These are phyloP conservation scores for Tulasnella sp. DNA, from an alignment of 768 basidiomycete genomes.

Conservation along the genomic window DNA sequence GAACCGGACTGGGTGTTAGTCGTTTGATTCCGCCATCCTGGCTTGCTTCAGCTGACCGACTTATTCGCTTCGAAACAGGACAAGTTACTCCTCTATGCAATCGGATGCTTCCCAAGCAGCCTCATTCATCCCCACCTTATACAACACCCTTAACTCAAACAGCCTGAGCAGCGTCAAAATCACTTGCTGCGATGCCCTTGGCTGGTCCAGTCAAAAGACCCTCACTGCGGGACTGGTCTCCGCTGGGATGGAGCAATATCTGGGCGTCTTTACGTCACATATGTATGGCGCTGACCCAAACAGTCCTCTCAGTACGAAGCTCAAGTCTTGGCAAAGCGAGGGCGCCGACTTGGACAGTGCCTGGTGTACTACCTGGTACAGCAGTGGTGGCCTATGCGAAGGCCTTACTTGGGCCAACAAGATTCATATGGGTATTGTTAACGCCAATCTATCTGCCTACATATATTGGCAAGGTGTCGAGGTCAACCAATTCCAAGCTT, in stretches of 20 bases:
- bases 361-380: not conserved
- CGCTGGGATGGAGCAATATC: constrained; percentile 17
- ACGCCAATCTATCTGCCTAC: constrained; percentile 22
- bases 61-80: not conserved
- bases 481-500: constrained; percentile 6
- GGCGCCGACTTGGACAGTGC: constrained; percentile 24
- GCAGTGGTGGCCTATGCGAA: not conserved
- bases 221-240: constrained; percentile 11
- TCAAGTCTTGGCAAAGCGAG: constrained; percentile 25
- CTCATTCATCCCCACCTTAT: constrained; percentile 19
- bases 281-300: constrained; percentile 13
- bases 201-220: constrained; percentile 19
- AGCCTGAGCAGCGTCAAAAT: constrained; percentile 1
- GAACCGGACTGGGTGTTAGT: constrained; percentile 24
- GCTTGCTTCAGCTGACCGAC: too few species aligned
- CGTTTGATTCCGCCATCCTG: not conserved
- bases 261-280: constrained; percentile 25
- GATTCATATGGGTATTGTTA: constrained; percentile 22
- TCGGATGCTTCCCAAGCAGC: not conserved
- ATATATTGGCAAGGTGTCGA: constrained; percentile 26
- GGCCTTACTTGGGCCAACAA: constrained; percentile 13
- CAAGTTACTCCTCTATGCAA: constrained; percentile 7
- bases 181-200: constrained; percentile 25
- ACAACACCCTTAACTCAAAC: constrained; percentile 12
- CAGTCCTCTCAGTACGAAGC: constrained; percentile 19